Conservation (phyloP, 768 basidiomycete genomes). For the Pisolithus marmoratus region DNA sequence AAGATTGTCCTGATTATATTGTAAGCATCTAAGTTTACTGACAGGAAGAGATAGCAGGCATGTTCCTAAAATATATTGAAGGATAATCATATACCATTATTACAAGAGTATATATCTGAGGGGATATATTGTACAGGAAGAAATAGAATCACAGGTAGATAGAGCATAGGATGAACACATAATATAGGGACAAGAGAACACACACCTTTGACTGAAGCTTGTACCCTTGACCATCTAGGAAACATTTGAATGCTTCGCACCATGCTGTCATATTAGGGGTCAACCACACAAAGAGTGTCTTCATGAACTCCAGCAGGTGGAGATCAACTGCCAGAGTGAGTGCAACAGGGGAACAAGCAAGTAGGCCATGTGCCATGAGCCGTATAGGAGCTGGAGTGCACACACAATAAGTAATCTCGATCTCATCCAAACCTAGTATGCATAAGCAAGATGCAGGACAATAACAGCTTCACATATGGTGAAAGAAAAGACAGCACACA, state of each 20-base stretch:
- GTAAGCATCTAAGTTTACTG: no score
- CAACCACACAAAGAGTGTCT: no score
- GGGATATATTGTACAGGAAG: no score
- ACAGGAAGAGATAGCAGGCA: no score
- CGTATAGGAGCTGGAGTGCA: slow-evolving; percentile 16
- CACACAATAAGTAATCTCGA: slow-evolving; percentile 5
- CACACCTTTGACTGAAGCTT: slow-evolving; percentile 9
- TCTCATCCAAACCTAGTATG: slow-evolving; percentile 3
- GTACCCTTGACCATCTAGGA: slow-evolving; percentile 8
- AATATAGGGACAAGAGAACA: no score
- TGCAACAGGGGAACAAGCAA: slow-evolving; percentile 23
- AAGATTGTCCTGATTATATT: no score
- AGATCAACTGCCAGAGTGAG: slow-evolving; percentile 30
- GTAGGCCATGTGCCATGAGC: slow-evolving; percentile 18
- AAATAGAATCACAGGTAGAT: no score
- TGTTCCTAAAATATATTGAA: no score
- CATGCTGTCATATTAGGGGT: slow-evolving; percentile 7
- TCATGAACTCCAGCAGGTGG: slow-evolving; percentile 26
- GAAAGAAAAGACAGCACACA: not conserved
- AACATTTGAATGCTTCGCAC: slow-evolving; percentile 10
- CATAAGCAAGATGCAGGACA: no score
- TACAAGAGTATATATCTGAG: no score
- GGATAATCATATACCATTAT: no score
- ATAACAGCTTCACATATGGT: not conserved
- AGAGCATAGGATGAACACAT: not conserved